Evolutionary conservation across 169 alveolate genomes (phyloP).

Genomic region (Plasmodium vivax): DNA sequence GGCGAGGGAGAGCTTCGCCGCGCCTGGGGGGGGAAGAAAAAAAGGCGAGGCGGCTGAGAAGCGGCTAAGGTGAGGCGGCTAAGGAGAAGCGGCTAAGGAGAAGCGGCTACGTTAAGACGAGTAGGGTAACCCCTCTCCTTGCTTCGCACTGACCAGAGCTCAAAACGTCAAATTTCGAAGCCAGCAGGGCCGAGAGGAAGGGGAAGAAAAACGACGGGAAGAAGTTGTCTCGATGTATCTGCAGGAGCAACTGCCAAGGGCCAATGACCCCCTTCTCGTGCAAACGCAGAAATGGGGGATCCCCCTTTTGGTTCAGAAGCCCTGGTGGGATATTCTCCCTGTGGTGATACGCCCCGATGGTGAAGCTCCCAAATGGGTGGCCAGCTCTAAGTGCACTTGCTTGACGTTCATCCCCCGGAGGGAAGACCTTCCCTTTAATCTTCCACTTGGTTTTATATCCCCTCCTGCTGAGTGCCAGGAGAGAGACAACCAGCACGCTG

Average conservation of each 20-base stretch:
- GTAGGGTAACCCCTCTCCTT: not conserved
- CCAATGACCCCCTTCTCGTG: not conserved
- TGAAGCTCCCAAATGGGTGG: not conserved
- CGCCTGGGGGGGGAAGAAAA: not conserved
- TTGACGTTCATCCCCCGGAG: not conserved
- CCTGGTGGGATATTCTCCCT: not conserved
- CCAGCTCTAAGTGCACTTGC: not conserved
- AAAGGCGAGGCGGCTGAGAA: not conserved
- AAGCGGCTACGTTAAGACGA: too few species aligned
- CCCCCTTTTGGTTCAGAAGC: not conserved
- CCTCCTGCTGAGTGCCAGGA: not conserved
- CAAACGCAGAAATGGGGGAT: not conserved
- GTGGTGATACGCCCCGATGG: slow-evolving; percentile 15
- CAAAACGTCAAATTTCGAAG: not conserved
- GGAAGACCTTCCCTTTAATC: not conserved
- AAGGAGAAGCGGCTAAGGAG: not conserved
- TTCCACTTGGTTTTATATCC: not conserved
- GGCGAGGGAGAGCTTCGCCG: slow-evolving; percentile 24
- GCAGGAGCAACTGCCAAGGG: not conserved
- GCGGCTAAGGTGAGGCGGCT: not conserved
- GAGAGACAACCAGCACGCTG: not conserved
- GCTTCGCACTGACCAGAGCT: slow-evolving; percentile 5
- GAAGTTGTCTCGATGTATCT: not conserved
- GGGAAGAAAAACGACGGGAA: slow-evolving; percentile 25
- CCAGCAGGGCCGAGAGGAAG: slow-evolving; percentile 16